phyloP scores from a whole-genome alignment of 768 basidiomycete genomes.

The Boletellus ananas region DNA sequence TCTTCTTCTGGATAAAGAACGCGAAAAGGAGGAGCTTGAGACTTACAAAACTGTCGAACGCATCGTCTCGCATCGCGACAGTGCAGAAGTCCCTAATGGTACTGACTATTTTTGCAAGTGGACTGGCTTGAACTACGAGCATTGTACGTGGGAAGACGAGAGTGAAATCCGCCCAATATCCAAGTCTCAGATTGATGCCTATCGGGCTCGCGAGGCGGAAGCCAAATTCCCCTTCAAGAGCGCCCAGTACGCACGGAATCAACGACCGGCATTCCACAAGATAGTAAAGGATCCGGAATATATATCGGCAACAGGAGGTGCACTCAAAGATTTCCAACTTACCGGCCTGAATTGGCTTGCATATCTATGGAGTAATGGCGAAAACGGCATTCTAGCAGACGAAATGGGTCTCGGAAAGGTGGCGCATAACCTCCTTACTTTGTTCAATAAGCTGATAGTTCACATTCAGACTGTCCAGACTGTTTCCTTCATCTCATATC shows the following conservation, averaged over 20 bases:
- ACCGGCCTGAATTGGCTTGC: conserved; percentile 99
- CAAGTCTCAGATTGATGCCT: conserved; percentile 74
- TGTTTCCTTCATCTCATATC: conserved; percentile 89
- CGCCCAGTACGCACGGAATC: conserved; percentile 54
- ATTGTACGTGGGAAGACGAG: conserved; percentile 92
- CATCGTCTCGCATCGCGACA: conserved; percentile 75
- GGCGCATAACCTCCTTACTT: conserved; percentile 1
- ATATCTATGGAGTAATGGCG: conserved; percentile 90
- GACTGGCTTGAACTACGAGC: conserved; percentile 88
- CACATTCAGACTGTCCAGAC: conserved; percentile 82
- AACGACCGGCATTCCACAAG: conserved; percentile 77
- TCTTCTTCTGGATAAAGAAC: conserved; percentile 84
- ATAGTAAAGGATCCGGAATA: conserved; percentile 88
- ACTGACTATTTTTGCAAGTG: conserved; percentile 97
- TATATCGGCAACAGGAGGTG: conserved; percentile 69
- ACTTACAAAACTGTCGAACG: conserved; percentile 90
- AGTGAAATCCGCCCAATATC: conserved; percentile 78
- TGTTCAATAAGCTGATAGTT: conserved; percentile 11
- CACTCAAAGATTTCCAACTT: conserved; percentile 96
- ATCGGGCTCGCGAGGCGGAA: conserved; percentile 69
- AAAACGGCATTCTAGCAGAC: conserved; percentile 96
- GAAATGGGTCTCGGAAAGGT: conserved; percentile 99
- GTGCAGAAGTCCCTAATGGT: conserved; percentile 41
- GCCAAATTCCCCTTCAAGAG: conserved; percentile 87
- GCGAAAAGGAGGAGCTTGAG: conserved; percentile 88